phyloP scores from a whole-genome alignment of 140 eudicot genomes.

The Senecio squalidus region DNA sequence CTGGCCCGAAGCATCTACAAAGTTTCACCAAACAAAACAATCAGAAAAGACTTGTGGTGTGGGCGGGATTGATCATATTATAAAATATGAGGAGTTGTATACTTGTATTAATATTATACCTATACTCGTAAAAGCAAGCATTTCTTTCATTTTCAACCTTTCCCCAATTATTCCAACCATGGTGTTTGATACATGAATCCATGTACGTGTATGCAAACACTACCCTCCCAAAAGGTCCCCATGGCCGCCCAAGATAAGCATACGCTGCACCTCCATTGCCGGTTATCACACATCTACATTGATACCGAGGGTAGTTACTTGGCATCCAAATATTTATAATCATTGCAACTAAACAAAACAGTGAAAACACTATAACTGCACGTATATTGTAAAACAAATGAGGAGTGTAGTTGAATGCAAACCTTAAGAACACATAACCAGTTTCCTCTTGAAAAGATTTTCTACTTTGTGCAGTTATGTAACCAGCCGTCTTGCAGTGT shows the following conservation, averaged over 20 bases:
- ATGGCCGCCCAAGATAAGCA: slow-evolving; percentile 81
- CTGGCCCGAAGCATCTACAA: slow-evolving; percentile 88
- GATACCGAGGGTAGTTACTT: slow-evolving; percentile 2
- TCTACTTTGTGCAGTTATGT: slow-evolving; percentile 83
- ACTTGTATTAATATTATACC: slow-evolving; percentile 34
- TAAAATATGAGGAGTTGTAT: too few species aligned
- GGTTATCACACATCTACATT: slow-evolving; percentile 77
- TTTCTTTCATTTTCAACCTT: slow-evolving; percentile 71
- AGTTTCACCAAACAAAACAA: slow-evolving; percentile 1
- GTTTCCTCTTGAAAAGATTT: slow-evolving; percentile 83
- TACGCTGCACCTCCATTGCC: slow-evolving; percentile 68
- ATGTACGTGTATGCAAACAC: slow-evolving; percentile 70
- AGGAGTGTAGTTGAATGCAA: neutral
- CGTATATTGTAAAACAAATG: neutral
- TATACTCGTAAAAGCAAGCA: slow-evolving; percentile 90
- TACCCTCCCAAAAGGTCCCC: slow-evolving; percentile 97
- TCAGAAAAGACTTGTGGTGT: neutral
- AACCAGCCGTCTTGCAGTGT: slow-evolving; percentile 88
- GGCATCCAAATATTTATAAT: too few species aligned
- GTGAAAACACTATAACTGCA: neutral
- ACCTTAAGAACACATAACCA: slow-evolving; percentile 91
- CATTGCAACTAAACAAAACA: too few species aligned
- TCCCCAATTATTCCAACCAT: slow-evolving; percentile 91
- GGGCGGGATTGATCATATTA: neutral
- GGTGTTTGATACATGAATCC: slow-evolving; percentile 72